Base-by-base conservation (phyloP, 2,329 filamentous ascomycete species). In the Diplocarpon rosae region DNA sequence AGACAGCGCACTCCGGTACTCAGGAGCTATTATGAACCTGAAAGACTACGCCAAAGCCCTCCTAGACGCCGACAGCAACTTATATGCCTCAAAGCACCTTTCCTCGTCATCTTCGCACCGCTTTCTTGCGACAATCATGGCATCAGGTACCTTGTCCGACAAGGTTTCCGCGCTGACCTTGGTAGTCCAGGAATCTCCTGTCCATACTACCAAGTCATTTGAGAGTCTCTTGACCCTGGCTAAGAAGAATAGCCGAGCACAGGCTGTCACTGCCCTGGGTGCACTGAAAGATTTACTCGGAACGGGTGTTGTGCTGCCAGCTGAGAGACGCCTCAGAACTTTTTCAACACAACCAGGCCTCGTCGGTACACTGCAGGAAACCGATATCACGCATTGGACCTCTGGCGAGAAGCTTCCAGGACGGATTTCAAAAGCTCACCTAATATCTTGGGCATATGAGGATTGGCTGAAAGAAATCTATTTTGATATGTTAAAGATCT, bases 61-160 rank as follows among this genome's bases (percentile, higher is more conserved):
- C 6, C 69, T 96, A 15, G 80, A 93, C 43, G 71, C 78, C 20
- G 92, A 98, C 60, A 83, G 83, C 49, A 72, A 76, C 33, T 70
- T 76, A 37, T 98, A 95, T 66, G 73, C 73, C 44, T 76, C 78
- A 20, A 81, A 73, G 33, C 72, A 86, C 54, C 69, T 84, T 45
- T 78, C 85, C 6, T 78, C 85, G 40, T 87, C 86, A 20, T 92
- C 90, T 2, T 90, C 89, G 33, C 85, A 93, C 65, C 94, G 89
- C 63, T 98, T 98, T 70, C 81, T 96, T 71, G 86, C 89, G 1
- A 94, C 88, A 14, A 95, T 98, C 62, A 95, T 96, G 85, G 72
- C 87, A 9, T 93, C 89, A 1, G 92, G 92, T 70, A 98, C 93
- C 9, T 76, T 96, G 56, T 93, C 88, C 45, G 92, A 98, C 64